These are phyloP conservation scores for Melanomma pulvis-pyrius DNA, from an alignment of 495 filamentous ascomycete species.

Conservation along the genomic window DNA sequence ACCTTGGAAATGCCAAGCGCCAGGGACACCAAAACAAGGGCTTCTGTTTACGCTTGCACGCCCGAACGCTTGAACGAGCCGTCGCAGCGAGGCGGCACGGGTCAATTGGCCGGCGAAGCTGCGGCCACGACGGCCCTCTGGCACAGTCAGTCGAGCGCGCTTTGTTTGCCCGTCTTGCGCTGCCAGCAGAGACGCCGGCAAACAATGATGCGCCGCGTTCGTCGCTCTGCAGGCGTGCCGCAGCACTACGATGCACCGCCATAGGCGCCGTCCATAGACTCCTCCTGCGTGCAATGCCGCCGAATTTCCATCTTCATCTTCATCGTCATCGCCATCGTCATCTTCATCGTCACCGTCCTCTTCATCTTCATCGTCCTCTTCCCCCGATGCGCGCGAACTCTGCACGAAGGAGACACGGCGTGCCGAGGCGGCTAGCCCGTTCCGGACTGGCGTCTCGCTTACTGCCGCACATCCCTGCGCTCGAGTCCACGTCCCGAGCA, in stretches of 20 bases:
- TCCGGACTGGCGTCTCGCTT: not conserved
- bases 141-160: not conserved
- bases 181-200: no score
- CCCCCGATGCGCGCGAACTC: not conserved
- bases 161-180: not conserved
- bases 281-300: no score
- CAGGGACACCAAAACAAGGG: constrained; percentile 31
- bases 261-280: no score
- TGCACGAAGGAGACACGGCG: not conserved
- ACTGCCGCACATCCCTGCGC: not conserved
- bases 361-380: no score
- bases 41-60: constrained; percentile 10
- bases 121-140: not conserved
- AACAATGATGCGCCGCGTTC: not conserved
- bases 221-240: no score
- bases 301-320: no score
- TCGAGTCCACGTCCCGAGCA: not conserved
- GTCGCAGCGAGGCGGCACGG: not conserved
- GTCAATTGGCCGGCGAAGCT: not conserved
- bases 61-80: not conserved
- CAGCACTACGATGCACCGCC: no score
- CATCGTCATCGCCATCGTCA: no score
- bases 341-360: no score
- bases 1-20: constrained; percentile 13
- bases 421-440: not conserved